A percentile compares a stretch with the other conserved stretches of the same genome.
These are phyloP conservation scores for Penicillium tannophilum DNA, from an alignment of 495 filamentous ascomycete genomes.

Conservation along the genomic window DNA sequence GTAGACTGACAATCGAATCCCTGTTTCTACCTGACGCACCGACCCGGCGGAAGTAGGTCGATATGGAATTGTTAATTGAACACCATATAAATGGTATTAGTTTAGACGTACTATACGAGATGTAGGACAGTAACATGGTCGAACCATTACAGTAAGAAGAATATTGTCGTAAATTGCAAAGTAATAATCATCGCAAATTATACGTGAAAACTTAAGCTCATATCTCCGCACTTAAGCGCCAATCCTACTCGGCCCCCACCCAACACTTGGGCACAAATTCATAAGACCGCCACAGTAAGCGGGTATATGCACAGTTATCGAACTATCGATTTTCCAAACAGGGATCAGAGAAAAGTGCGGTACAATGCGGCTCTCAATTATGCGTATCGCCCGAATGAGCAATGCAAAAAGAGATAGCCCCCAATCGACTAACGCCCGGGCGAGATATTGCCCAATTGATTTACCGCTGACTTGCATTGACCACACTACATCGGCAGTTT, in stretches of 20 bases:
- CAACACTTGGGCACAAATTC: conserved; percentile 1
- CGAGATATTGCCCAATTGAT: not conserved
- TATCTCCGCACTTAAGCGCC: conserved; percentile 13
- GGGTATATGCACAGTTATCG: not conserved
- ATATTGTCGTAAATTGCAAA: too few relatives aligned
- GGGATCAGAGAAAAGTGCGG: not conserved
- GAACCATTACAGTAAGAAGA: too few relatives aligned
- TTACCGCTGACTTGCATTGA: not conserved
- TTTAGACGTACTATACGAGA: too few relatives aligned
- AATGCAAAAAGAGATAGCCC: not conserved
- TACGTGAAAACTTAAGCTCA: conserved; percentile 1
- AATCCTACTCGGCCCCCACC: not conserved
- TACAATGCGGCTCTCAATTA: not conserved
- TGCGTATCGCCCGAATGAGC: not conserved
- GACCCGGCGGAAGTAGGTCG: too few relatives aligned
- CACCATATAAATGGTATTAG: too few relatives aligned
- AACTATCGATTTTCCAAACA: not conserved
- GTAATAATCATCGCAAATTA: too few relatives aligned
- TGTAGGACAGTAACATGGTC: too few relatives aligned
- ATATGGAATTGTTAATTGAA: too few relatives aligned
- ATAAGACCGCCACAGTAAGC: not conserved
- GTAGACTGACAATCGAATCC: too few relatives aligned
- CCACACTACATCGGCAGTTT: not conserved
- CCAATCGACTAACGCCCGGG: not conserved
- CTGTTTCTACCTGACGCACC: too few relatives aligned